Percentiles rank a stretch among this genome's conserved stretches.
Evolutionary conservation across 768 basidiomycete species (phyloP).

Genomic region (Chiua virens): DNA sequence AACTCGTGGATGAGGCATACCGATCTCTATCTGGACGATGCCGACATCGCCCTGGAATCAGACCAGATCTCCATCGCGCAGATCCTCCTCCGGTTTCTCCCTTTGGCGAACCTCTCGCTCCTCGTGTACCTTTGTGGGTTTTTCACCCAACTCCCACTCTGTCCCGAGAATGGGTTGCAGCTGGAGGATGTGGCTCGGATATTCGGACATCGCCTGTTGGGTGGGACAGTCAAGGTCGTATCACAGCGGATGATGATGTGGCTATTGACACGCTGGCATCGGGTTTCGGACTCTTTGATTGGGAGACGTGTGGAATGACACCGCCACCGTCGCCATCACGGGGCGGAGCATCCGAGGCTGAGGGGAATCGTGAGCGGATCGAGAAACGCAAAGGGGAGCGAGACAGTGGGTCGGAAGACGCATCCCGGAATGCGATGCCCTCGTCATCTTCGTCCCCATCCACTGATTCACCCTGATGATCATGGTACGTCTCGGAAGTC

Average conservation of each 20-base stretch:
- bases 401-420: constrained; percentile 2
- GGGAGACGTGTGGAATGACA: constrained; percentile 25
- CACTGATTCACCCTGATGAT: constrained; percentile 13
- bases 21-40: constrained; percentile 15
- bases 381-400: constrained; percentile 19
- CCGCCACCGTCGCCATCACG: constrained; percentile 9
- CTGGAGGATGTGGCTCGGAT: constrained; percentile 46
- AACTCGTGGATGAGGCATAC: constrained; percentile 9
- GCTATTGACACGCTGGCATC: constrained; percentile 30
- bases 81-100: constrained; percentile 51
- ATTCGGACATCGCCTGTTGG: constrained; percentile 44
- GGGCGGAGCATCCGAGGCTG: neutral
- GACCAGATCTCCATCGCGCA: constrained; percentile 42
- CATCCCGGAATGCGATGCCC: neutral
- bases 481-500: constrained; percentile 1
- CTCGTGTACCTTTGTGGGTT: constrained; percentile 47
- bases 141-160: constrained; percentile 51
- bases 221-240: constrained; percentile 27
- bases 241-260: constrained; percentile 35
- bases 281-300: constrained; percentile 26
- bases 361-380: neutral
- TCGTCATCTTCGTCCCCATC: constrained; percentile 16
- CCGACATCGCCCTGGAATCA: constrained; percentile 28
- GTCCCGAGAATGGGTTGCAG: constrained; percentile 49
- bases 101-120: constrained; percentile 39